Evolutionary conservation across 495 filamentous ascomycete genomes (phyloP).

Genomic region (Stereocaulon alpinum): DNA sequence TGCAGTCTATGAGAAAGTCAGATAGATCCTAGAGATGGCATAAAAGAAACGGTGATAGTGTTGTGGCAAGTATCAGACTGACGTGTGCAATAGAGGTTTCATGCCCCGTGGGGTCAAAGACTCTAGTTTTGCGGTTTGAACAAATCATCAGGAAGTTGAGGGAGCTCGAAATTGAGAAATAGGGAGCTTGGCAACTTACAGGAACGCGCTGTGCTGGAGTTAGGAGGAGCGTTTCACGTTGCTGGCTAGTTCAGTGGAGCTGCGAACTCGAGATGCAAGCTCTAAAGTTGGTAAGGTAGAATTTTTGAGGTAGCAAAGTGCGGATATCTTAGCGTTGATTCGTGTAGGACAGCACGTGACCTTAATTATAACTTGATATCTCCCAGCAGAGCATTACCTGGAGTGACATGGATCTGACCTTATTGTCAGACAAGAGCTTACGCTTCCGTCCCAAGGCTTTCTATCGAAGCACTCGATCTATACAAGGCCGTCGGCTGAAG

Average conservation of each 20-base stretch:
- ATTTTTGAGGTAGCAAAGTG: background rate
- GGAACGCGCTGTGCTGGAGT: background rate
- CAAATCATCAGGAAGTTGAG: slow-evolving; percentile 52
- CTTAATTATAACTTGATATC: background rate
- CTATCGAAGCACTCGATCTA: background rate
- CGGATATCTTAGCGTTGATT: background rate
- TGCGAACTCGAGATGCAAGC: background rate
- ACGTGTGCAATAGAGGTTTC: slow-evolving; percentile 96
- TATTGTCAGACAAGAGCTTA: background rate
- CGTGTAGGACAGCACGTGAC: slow-evolving; percentile 1
- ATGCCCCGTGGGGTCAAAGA: slow-evolving; percentile 95
- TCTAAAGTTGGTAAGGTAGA: background rate
- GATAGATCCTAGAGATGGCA: background rate
- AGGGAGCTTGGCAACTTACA: slow-evolving; percentile 4
- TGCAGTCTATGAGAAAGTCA: background rate
- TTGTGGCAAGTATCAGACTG: slow-evolving; percentile 67
- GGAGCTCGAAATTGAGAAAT: background rate
- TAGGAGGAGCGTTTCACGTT: no score
- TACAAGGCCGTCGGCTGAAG: background rate
- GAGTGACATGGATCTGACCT: background rate
- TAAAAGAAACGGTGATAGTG: background rate
- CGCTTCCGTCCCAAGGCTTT: background rate
- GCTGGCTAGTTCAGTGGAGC: background rate
- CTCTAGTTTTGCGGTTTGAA: slow-evolving; percentile 99
- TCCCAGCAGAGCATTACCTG: background rate